Conservation (phyloP, 495 filamentous ascomycete species). For the Penicillium paxilli region DNA sequence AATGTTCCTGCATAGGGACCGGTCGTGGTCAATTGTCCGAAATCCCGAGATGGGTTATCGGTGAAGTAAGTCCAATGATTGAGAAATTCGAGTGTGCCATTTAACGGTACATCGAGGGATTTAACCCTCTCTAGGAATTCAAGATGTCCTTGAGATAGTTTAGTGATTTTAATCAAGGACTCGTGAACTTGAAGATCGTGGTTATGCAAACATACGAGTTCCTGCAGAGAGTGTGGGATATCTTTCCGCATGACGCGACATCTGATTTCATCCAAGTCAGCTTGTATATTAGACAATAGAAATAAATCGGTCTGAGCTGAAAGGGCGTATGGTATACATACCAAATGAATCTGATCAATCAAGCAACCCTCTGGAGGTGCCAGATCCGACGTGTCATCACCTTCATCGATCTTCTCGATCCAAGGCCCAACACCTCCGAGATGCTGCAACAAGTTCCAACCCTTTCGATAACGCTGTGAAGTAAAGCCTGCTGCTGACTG, state of each 20-base stretch:
- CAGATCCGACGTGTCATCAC: slow-evolving; percentile 37
- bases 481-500: neutral
- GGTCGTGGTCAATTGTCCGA: slow-evolving; percentile 59
- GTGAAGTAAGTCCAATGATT: slow-evolving; percentile 60
- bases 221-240: slow-evolving; percentile 57
- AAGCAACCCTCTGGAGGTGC: slow-evolving; percentile 46
- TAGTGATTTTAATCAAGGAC: neutral
- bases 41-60: slow-evolving; percentile 31
- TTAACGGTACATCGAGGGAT: slow-evolving; percentile 36
- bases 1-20: slow-evolving; percentile 58
- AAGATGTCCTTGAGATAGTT: slow-evolving; percentile 47
- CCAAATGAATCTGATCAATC: slow-evolving; percentile 61
- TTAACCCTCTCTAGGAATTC: slow-evolving; percentile 45
- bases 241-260: slow-evolving; percentile 60
- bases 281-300: neutral
- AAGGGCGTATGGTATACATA: slow-evolving; percentile 20
- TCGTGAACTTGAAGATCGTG: neutral
- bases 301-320: neutral
- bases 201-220: slow-evolving; percentile 50
- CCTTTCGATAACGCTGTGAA: neutral
- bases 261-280: slow-evolving; percentile 33
- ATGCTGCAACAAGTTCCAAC: slow-evolving; percentile 58
- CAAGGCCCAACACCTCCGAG: slow-evolving; percentile 61
- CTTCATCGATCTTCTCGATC: slow-evolving; percentile 51
- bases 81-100: slow-evolving; percentile 53